Base-by-base conservation (phyloP, 441 rosid species). In the Erodium chrysanthum region DNA sequence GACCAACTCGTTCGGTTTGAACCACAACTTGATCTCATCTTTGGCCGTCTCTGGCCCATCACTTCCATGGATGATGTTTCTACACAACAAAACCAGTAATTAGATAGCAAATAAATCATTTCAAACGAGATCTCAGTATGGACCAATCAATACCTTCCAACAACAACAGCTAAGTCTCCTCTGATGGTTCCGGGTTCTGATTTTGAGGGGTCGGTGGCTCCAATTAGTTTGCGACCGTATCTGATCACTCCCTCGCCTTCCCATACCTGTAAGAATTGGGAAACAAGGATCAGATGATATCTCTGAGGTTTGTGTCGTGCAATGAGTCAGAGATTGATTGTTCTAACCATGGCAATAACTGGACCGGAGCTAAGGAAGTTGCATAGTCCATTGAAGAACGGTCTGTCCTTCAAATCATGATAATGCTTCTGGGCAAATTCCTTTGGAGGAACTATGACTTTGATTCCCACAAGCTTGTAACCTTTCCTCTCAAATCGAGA, bases 281-380 rank as follows among this genome's bases (percentile, higher is more conserved):
- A 31, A 48, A 61, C 66, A 48, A 56, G 48, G 71, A 63, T 73
- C 29, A 27, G 35, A 46, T n/a, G 7, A 37, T 33, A 33, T 9
- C 0, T 33, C 8, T 7, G 42, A 67, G 27, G 20, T 56, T 48
- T 31, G 8, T 7, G 35, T 23, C 69, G 54, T 17, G 20, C 17
- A 14, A 20, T 25, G 5, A 11, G 23, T 29, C 60, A 59, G 63
- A 60, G 44, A 48, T 23, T 2, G 23, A 68, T 66, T 73, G 65
- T 52, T 52, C 60, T 52, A 52, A 52, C 98, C 98, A 93, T 90
- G 70, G 97, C 97, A 71, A 93, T 7, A 66, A 89, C 97, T 14
- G 98, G 98, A 42, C 98, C 98, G 11, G 98, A 93, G 93, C 98
- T 90, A 59, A 93, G 96, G 88, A 93, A 90, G 27, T 89, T 85